These are phyloP conservation scores for Fusarium drepaniforme DNA, from an alignment of 2,329 filamentous ascomycete genomes.

Conservation along the genomic window DNA sequence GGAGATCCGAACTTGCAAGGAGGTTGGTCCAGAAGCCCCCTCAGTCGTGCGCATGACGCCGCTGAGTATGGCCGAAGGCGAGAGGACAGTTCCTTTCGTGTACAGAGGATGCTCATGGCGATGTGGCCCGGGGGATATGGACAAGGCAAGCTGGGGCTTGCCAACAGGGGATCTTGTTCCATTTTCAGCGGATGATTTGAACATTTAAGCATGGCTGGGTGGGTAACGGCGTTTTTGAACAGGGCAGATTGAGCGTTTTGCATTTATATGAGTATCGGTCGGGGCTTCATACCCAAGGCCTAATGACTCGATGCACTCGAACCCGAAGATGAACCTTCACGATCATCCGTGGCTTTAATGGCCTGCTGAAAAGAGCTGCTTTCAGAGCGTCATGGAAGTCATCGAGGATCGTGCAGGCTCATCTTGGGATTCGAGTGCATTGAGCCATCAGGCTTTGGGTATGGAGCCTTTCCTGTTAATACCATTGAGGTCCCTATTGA, in stretches of 20 bases:
- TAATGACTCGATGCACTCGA: too few relatives aligned
- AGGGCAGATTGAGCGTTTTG: conserved; percentile 26
- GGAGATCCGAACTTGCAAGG: conserved; percentile 48
- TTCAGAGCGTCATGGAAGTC: too few relatives aligned
- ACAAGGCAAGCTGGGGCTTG: conserved; percentile 36
- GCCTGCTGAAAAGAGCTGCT: too few relatives aligned
- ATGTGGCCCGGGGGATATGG: conserved; percentile 53
- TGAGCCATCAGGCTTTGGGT: not conserved
- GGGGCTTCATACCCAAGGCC: too few relatives aligned
- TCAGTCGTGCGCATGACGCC: conserved; percentile 34
- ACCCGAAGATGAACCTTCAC: too few relatives aligned
- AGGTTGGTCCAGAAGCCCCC: conserved; percentile 5
- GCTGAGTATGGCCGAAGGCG: conserved; percentile 48
- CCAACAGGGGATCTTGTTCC: conserved; percentile 31
- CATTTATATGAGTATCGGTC: not conserved
- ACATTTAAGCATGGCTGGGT: conserved; percentile 15
- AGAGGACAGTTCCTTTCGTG: conserved; percentile 60
- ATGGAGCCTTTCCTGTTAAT: not conserved
- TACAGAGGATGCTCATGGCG: conserved; percentile 63
- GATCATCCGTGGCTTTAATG: too few relatives aligned
- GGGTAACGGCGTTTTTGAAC: conserved; percentile 20
- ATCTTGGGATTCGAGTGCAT: too few relatives aligned
- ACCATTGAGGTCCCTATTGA: not conserved
- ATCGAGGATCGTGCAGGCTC: too few relatives aligned
- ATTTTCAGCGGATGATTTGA: conserved; percentile 9